phyloP scores from a whole-genome alignment of 1,139 yeast species.

The Zhuliangozyma blackwelliae region DNA sequence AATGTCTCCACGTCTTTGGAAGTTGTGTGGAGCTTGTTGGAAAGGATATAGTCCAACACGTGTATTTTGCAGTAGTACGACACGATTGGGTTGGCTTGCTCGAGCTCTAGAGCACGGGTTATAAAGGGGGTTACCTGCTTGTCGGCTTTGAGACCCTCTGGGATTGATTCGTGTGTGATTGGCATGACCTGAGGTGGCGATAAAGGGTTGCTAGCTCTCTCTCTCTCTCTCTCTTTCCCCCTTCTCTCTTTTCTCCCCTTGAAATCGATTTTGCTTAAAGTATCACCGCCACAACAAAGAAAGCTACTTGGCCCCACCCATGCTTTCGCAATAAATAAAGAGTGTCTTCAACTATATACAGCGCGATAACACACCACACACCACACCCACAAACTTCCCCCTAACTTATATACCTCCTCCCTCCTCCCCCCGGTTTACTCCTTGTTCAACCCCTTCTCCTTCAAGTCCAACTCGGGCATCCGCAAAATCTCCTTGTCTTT shows the following conservation, averaged over 20 bases:
- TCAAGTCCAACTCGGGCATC: constrained; percentile 62
- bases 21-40: constrained; percentile 50
- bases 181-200: constrained; percentile 5
- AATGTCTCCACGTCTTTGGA: constrained; percentile 52
- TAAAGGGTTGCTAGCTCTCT: too few species aligned
- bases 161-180: constrained; percentile 18
- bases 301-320: too few species aligned
- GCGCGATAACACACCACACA: too few species aligned
- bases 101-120: constrained; percentile 48
- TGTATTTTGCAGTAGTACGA: constrained; percentile 56
- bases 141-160: constrained; percentile 25
- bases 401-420: too few species aligned
- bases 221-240: too few species aligned
- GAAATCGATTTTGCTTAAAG: too few species aligned
- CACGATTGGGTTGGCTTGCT: constrained; percentile 48
- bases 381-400: too few species aligned
- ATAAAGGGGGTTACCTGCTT: constrained; percentile 43
- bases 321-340: too few species aligned
- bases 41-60: constrained; percentile 64
- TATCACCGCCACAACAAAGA: too few species aligned
- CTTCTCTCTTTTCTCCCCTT: too few species aligned
- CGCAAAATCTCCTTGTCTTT: constrained; percentile 69
- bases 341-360: too few species aligned
- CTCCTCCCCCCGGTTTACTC: too few species aligned
- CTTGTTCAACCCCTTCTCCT: neutral